Percentiles rank a stretch among this genome's conserved stretches.
phyloP scores from a whole-genome alignment of 345 rosid species.

The Kandelia obovata region DNA sequence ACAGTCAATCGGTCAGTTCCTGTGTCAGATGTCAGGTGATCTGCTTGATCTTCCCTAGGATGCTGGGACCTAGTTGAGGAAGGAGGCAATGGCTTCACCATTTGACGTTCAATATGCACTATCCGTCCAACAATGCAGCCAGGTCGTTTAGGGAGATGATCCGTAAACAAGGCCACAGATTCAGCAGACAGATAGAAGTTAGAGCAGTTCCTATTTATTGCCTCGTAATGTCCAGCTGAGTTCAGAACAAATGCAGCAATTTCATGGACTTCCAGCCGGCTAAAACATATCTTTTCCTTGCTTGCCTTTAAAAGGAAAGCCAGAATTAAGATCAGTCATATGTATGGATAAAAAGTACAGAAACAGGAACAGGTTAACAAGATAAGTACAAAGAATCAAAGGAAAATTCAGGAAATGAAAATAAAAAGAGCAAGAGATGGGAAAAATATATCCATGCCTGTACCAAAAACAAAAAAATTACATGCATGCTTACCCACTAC shows the following conservation, averaged over 20 bases:
- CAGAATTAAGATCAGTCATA: neutral
- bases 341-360: neutral
- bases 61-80: conserved; percentile 40
- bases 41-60: conserved; percentile 35
- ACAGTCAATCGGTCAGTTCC: conserved; percentile 51
- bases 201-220: conserved; percentile 63
- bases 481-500: neutral
- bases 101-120: conserved; percentile 87
- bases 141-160: conserved; percentile 78
- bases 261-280: conserved; percentile 84
- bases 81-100: conserved; percentile 48
- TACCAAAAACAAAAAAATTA: too few species aligned
- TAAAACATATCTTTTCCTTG: conserved; percentile 87
- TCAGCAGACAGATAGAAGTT: conserved; percentile 85
- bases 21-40: conserved; percentile 43
- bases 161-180: conserved; percentile 88
- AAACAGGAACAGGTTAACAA: neutral
- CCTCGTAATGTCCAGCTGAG: conserved; percentile 75
- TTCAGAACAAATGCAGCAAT: conserved; percentile 90
- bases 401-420: neutral
- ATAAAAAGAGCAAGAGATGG: neutral
- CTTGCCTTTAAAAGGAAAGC: conserved; percentile 49
- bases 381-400: neutral
- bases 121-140: conserved; percentile 80
- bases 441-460: neutral